Evolutionary conservation across 306 rosid genomes (phyloP), one percentile per base, ranked within the genome.

Genomic region (Pterocarpus santalinus): DNA sequence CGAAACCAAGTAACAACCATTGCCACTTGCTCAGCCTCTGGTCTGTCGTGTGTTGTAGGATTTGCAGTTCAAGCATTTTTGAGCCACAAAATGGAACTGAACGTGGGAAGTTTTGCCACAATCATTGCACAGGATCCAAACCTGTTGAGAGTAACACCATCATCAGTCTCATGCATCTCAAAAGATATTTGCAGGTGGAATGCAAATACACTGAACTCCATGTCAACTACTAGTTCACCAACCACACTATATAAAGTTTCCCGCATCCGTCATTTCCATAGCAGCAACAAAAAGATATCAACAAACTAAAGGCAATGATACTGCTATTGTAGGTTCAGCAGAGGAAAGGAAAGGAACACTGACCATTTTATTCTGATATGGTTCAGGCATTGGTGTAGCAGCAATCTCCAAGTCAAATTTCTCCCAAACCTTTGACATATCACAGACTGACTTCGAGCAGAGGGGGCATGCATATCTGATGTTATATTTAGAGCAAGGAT

Each of bases 351-450:
- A 44, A 39, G 77, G 28, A 68, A 62, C 33, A 57, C 82, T 34
- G 9, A 93, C 97, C 92, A 84, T 72, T 82, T 80, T 94, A 63
- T 92, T 90, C 65, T 87, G 90, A 72, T 87, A 94, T 33, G 69
- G 71, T 62, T 87, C 90, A 0, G 96, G 97, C 91, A 89, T 89
- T 60, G 94, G 93, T 1, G 91, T 89, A 22, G 93, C 90, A 5
- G 98, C 97, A 69, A 92, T 91, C 81, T 92, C 93, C 80, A 80
- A 35, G 86, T 94, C 98, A 75, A 87, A 79, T 80, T 85, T 87
- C 89, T 94, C 98, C 98, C 98, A 94, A 55, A 90, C 96, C 80
- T 87, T 92, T 43, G 97, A 92, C 98, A 94, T 92, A 72, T 92
- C 97, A 73, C 92, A 92, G 3, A 89, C 92, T 0, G 98, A 92